These are phyloP conservation scores for Gomphus sp. DNA, from an alignment of 1,284 basidiomycete genomes.

Conservation along the genomic window DNA sequence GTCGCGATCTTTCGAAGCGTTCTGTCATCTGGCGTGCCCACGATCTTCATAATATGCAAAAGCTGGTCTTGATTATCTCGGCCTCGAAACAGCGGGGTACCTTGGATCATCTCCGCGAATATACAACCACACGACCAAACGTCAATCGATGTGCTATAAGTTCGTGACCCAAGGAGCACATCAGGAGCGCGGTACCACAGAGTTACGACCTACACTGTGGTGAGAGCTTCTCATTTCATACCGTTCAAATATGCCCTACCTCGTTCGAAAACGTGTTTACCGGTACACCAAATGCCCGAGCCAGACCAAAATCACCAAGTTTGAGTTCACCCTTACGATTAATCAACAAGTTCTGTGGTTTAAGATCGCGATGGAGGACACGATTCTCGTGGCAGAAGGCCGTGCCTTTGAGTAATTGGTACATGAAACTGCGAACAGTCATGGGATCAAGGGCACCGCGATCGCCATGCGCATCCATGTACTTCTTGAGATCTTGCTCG, in stretches of 20 bases:
- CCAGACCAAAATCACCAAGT: constrained; percentile 93
- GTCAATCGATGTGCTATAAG: constrained; percentile 98
- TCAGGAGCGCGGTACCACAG: constrained; percentile 99
- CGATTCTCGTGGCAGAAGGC: constrained; percentile 99
- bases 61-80: constrained; percentile 98
- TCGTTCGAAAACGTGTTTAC: constrained; percentile 97
- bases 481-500: constrained; percentile 97
- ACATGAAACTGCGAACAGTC: constrained; percentile 97
- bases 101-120: constrained; percentile 98
- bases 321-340: constrained; percentile 97
- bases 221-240: constrained; percentile 10
- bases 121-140: constrained; percentile 99
- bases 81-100: constrained; percentile 94
- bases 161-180: constrained; percentile 92
- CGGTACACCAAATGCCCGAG: constrained; percentile 91
- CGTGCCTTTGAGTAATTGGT: constrained; percentile 93
- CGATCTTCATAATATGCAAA: constrained; percentile 93
- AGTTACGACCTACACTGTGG: constrained; percentile 75
- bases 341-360: constrained; percentile 96
- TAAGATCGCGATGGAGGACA: constrained; percentile 94
- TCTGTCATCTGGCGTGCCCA: constrained; percentile 91
- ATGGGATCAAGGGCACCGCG: constrained; percentile 88
- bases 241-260: constrained; percentile 34
- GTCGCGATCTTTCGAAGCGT: constrained; percentile 84
- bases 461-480: constrained; percentile 98